phyloP scores from a whole-genome alignment of 1,139 yeast species.

The Debaryomyces sp. region DNA sequence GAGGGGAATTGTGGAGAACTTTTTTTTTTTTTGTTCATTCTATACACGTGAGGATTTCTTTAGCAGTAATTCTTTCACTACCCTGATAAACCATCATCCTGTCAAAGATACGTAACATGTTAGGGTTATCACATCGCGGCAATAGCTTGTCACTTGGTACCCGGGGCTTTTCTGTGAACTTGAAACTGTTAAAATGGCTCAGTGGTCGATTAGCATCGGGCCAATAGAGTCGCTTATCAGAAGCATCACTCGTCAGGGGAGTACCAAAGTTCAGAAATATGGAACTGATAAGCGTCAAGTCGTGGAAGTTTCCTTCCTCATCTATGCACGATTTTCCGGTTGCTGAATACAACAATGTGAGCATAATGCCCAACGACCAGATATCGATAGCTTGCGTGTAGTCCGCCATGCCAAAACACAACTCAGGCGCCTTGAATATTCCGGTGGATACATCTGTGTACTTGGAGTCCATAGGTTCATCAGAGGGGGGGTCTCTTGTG shows the following conservation, averaged over 20 bases:
- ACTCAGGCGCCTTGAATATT: constrained; percentile 82
- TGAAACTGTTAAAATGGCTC: constrained; percentile 34
- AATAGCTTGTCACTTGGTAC: constrained; percentile 19
- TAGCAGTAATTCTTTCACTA: constrained; percentile 18
- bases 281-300: constrained; percentile 64
- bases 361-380: constrained; percentile 77
- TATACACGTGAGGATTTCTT: constrained; percentile 11
- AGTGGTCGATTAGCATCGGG: constrained; percentile 35
- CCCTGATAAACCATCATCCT: constrained; percentile 29
- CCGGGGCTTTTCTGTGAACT: constrained; percentile 23
- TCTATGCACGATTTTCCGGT: constrained; percentile 46
- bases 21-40: not conserved
- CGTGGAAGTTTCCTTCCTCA: constrained; percentile 46
- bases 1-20: constrained; percentile 7
- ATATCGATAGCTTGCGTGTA: constrained; percentile 71
- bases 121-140: constrained; percentile 28
- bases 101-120: constrained; percentile 21
- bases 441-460: constrained; percentile 78
- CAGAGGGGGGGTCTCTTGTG: constrained; percentile 24
- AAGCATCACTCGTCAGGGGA: constrained; percentile 60
- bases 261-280: constrained; percentile 71
- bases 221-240: constrained; percentile 31
- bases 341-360: constrained; percentile 59
- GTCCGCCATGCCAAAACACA: constrained; percentile 65
- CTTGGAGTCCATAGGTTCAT: constrained; percentile 52